phyloP scores from a whole-genome alignment of 1,284 basidiomycete genomes.

The Apiotrichum brassicae region DNA sequence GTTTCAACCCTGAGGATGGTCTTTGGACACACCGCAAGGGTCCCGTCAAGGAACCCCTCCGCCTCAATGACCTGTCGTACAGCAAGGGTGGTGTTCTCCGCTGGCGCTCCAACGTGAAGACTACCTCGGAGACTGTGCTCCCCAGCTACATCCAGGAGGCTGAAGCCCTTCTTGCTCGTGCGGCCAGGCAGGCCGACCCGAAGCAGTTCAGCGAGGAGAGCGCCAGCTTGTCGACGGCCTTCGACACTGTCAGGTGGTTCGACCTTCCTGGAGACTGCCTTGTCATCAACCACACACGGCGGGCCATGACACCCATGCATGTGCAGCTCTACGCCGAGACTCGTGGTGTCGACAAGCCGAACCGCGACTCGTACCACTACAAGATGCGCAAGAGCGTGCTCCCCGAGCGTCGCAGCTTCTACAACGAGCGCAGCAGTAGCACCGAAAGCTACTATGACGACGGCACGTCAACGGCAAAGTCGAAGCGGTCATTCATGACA shows the following conservation, averaged over 20 bases:
- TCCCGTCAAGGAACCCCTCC: not conserved
- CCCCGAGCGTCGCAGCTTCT: too few relatives aligned
- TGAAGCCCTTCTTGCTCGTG: not conserved
- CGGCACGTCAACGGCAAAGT: too few relatives aligned
- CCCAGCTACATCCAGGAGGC: not conserved
- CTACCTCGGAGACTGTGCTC: not conserved
- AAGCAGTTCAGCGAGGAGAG: not conserved
- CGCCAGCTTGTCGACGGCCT: not conserved
- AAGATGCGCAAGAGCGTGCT: too few relatives aligned
- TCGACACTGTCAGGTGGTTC: not conserved
- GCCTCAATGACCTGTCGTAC: not conserved
- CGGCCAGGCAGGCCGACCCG: not conserved
- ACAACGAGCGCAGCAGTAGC: too few relatives aligned
- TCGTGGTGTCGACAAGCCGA: too few relatives aligned
- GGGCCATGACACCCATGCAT: too few relatives aligned
- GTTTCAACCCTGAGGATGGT: conserved; percentile 1
- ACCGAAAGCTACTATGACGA: too few relatives aligned
- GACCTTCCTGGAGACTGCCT: not conserved
- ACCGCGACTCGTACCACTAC: too few relatives aligned
- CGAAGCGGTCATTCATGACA: too few relatives aligned
- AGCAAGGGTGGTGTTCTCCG: not conserved
- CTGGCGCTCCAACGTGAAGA: not conserved
- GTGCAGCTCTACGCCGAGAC: too few relatives aligned
- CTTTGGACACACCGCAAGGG: not conserved
- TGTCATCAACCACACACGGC: too few relatives aligned